phyloP scores from a whole-genome alignment of 1,139 yeast species.

The Kurtzmaniella quercitrusa region DNA sequence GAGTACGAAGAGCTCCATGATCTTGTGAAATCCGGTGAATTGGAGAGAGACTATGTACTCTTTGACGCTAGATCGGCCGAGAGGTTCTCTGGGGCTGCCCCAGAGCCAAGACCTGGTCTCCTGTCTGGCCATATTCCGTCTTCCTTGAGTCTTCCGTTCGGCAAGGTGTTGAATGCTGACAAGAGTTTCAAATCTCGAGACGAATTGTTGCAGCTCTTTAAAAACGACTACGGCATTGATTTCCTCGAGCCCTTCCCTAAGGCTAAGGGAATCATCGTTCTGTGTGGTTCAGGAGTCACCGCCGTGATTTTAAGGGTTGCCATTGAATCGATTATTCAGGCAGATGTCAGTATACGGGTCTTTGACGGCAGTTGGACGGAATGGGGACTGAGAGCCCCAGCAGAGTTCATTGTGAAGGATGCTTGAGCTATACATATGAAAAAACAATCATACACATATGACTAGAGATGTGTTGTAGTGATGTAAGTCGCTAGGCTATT shows the following conservation, averaged over 20 bases:
- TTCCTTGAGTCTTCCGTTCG: conserved; percentile 73
- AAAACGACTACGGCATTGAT: conserved; percentile 32
- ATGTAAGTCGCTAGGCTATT: too few relatives aligned
- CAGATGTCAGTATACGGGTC: conserved; percentile 62
- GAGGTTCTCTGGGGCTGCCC: conserved; percentile 71
- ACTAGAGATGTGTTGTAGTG: too few relatives aligned
- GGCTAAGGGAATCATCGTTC: conserved; percentile 63
- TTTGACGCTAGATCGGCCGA: conserved; percentile 80
- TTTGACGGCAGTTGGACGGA: conserved; percentile 98
- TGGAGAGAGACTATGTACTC: conserved; percentile 46
- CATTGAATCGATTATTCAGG: conserved; percentile 46
- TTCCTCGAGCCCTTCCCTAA: conserved; percentile 13
- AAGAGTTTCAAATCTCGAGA: conserved; percentile 47
- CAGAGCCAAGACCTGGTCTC: conserved; percentile 87
- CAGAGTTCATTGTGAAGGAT: conserved; percentile 26
- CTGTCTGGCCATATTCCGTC: conserved; percentile 89
- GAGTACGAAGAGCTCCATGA: conserved; percentile 59
- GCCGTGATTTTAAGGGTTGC: conserved; percentile 73
- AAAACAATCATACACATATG: neutral
- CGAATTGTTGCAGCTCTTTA: conserved; percentile 44
- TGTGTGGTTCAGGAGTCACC: conserved; percentile 96
- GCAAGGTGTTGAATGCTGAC: conserved; percentile 47
- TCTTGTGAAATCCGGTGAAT: conserved; percentile 47
- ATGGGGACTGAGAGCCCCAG: conserved; percentile 46
- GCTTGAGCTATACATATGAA: neutral